Base-by-base conservation (phyloP, 805 yeast species). In the Cyberlindnera xylosilytica region DNA sequence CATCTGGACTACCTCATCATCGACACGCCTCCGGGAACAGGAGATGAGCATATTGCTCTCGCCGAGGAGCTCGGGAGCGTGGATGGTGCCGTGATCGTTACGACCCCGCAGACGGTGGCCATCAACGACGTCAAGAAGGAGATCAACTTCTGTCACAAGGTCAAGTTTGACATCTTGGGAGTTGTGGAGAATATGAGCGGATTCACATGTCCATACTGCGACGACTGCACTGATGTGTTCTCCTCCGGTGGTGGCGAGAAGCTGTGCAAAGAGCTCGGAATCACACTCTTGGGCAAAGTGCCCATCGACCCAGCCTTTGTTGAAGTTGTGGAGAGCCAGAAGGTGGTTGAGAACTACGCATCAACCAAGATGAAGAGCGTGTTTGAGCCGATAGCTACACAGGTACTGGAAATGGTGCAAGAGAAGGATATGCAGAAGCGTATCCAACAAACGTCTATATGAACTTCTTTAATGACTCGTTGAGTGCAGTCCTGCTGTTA, bases 1-100 rank as follows among this genome's bases (percentile, higher is more conserved):
- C 45, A 42, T 18, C 68, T 74, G 20, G 79, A 87, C 42, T 91
- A 86, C 58, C 65, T 91, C 42, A 65, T 93, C 24, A 89, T 93
- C 6, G 99, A 93, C 61, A 93, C 99, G 0, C 99, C 99, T 1
- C 99, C 99, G 0, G 99, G 99, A 0, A 93, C 99, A 0, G 85
- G 96, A 0, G 99, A 93, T 63, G 99, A 93, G 61, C 99, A 93
- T 61, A 93, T 93, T 29, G 89, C 97, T 4, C 84, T 95, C 29
- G 97, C 97, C 5, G 98, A 93, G 42, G 95, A 89, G 62, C 70
- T 93, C 31, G 66, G 81, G 1, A 72, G 73, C 20, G 88, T 91
- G 2, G 96, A 88, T 54, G 98, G 98, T 0, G 97, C 97, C 1
- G 81, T 93, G 0, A 77, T 93, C 2, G 99, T 93, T 6, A 93